phyloP scores from a whole-genome alignment of 2,329 filamentous ascomycete species.

The Tolypocladium paradoxum region DNA sequence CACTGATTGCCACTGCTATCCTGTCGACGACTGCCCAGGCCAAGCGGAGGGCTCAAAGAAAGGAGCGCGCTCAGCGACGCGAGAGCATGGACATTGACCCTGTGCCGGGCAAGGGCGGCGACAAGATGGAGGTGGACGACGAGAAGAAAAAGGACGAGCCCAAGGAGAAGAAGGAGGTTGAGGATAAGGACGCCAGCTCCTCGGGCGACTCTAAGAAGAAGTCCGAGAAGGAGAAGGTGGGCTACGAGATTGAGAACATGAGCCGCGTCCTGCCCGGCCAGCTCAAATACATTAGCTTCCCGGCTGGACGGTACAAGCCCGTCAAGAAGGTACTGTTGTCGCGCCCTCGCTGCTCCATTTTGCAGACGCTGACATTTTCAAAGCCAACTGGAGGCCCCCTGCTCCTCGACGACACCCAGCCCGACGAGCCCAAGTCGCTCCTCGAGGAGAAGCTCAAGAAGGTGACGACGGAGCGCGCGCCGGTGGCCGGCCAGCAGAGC shows the following conservation, averaged over 20 bases:
- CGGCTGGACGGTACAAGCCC: conserved; percentile 80
- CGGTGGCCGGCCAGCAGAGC: conserved; percentile 35
- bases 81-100: conserved; percentile 95
- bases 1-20: conserved; percentile 90
- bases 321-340: conserved; percentile 61
- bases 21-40: conserved; percentile 95
- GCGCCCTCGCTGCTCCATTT: neutral
- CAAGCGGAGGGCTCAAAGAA: conserved; percentile 86
- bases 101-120: conserved; percentile 49
- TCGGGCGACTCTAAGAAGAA: conserved; percentile 69
- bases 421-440: conserved; percentile 65
- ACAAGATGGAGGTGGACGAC: conserved; percentile 84
- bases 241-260: conserved; percentile 96
- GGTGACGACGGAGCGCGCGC: conserved; percentile 50
- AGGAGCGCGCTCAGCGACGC: conserved; percentile 77
- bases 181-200: conserved; percentile 45
- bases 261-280: conserved; percentile 84
- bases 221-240: conserved; percentile 88
- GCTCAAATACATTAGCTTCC: conserved; percentile 92
- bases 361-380: conserved; percentile 10
- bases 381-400: conserved; percentile 90
- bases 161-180: conserved; percentile 52
- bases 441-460: conserved; percentile 93
- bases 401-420: conserved; percentile 75
- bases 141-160: conserved; percentile 45